phyloP scores from a whole-genome alignment of 2,329 filamentous ascomycete genomes.

The Penicillium sp. region DNA sequence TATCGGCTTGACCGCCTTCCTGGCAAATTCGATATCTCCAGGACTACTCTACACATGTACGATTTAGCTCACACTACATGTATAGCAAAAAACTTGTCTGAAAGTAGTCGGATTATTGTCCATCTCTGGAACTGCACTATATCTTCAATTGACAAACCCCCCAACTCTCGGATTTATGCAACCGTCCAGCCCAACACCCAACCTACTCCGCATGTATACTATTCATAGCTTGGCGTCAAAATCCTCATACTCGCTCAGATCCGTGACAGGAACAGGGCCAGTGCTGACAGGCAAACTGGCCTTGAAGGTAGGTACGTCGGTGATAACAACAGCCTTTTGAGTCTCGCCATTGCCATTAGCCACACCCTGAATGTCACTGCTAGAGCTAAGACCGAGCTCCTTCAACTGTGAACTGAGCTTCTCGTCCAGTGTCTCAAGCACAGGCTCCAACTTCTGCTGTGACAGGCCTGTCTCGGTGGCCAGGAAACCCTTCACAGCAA shows the following conservation, averaged over 20 bases:
- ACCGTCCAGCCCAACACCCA: conserved; percentile 1
- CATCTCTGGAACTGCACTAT: neutral
- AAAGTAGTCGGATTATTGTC: neutral
- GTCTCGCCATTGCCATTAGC: neutral
- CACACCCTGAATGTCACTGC: neutral
- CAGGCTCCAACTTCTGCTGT: conserved; percentile 47
- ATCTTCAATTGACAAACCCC: conserved; percentile 9
- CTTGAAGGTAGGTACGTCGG: conserved; percentile 78
- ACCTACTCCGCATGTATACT: neutral
- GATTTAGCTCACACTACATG: too few relatives aligned
- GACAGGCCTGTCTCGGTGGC: conserved; percentile 48
- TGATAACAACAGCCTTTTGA: conserved; percentile 59
- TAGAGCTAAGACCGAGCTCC: conserved; percentile 38
- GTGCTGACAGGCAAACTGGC: conserved; percentile 67
- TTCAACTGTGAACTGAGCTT: conserved; percentile 46
- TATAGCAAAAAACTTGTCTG: neutral
- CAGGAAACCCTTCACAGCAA: conserved; percentile 52
- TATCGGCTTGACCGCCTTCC: neutral
- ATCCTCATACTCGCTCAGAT: conserved; percentile 83
- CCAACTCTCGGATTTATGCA: conserved; percentile 8
- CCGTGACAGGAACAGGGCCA: conserved; percentile 69
- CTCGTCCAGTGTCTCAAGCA: conserved; percentile 51
- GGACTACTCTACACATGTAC: too few relatives aligned
- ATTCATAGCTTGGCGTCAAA: conserved; percentile 72
- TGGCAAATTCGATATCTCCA: neutral